These are phyloP conservation scores for Neurospora pannonica DNA, from an alignment of 495 filamentous ascomycete genomes.

Conservation along the genomic window DNA sequence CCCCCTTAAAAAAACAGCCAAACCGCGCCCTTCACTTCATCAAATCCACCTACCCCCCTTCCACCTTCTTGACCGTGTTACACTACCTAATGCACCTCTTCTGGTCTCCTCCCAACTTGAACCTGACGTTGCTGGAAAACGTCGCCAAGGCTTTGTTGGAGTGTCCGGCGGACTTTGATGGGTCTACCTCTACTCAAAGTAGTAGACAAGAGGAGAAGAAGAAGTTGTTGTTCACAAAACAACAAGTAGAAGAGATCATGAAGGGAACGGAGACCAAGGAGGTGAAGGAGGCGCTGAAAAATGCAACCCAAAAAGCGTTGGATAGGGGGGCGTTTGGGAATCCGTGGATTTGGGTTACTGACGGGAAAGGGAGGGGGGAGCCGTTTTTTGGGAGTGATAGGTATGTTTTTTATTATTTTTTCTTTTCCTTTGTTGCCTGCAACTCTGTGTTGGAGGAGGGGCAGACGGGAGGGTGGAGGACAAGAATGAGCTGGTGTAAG, in stretches of 20 bases:
- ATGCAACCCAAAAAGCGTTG: slow-evolving; percentile 49
- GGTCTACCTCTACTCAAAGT: not conserved
- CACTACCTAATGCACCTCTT: slow-evolving; percentile 29
- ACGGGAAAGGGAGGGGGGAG: slow-evolving; percentile 46
- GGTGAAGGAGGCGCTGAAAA: slow-evolving; percentile 51
- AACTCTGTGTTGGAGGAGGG: not conserved
- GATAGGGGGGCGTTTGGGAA: slow-evolving; percentile 61
- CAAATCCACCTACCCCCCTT: slow-evolving; percentile 38
- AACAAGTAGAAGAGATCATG: slow-evolving; percentile 42
- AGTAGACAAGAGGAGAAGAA: not conserved
- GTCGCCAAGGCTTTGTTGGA: slow-evolving; percentile 19
- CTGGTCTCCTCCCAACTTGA: slow-evolving; percentile 29
- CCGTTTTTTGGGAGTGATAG: slow-evolving; percentile 75
- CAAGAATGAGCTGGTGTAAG: not conserved
- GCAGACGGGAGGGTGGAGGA: no score
- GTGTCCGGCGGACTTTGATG: slow-evolving; percentile 7
- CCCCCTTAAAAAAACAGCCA: slow-evolving; percentile 40
- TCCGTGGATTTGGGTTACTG: slow-evolving; percentile 68
- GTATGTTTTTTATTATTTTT: slow-evolving; percentile 23
- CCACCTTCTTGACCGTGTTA: slow-evolving; percentile 17
- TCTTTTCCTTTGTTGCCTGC: slow-evolving; percentile 4
- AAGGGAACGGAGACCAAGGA: slow-evolving; percentile 35
- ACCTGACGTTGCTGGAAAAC: slow-evolving; percentile 16
- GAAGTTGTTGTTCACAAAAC: slow-evolving; percentile 20
- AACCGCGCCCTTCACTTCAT: slow-evolving; percentile 57